Conservation (phyloP, 148 eudicot genomes). For the Nyssa sinensis region DNA sequence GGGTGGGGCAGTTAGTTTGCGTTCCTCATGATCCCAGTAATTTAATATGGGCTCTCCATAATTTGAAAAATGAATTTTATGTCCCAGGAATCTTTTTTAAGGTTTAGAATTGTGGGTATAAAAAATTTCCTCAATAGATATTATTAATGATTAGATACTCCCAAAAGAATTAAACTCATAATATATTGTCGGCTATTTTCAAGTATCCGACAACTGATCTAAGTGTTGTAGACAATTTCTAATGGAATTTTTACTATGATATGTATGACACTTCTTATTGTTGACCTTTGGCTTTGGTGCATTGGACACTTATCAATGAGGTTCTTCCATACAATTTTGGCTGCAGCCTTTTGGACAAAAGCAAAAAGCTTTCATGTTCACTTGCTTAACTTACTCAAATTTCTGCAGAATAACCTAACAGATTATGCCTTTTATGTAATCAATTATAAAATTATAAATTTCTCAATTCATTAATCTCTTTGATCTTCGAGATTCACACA, state of each 20-base stretch:
- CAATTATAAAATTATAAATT: neutral
- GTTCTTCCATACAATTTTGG: neutral
- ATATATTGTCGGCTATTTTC: neutral
- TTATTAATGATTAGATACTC: neutral
- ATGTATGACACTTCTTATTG: neutral
- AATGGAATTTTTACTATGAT: neutral
- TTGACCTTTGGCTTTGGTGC: neutral
- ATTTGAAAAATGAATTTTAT: neutral
- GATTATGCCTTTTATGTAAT: neutral
- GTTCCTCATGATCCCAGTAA: neutral
- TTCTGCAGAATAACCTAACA: neutral
- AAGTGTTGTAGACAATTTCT: neutral
- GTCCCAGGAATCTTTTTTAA: neutral
- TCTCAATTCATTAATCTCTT: neutral
- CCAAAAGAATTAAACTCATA: neutral
- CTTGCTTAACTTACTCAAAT: neutral
- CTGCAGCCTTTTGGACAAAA: neutral
- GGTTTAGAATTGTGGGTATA: neutral
- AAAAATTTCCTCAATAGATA: too few species aligned
- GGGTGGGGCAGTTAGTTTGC: neutral
- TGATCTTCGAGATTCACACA: neutral
- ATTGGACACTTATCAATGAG: neutral
- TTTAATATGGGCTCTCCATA: neutral
- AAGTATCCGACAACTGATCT: neutral
- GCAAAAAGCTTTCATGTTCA: neutral